Percentiles rank a stretch among this genome's conserved stretches.
phyloP scores from a whole-genome alignment of 306 rosid genomes.

The Prinsepia uniflora region DNA sequence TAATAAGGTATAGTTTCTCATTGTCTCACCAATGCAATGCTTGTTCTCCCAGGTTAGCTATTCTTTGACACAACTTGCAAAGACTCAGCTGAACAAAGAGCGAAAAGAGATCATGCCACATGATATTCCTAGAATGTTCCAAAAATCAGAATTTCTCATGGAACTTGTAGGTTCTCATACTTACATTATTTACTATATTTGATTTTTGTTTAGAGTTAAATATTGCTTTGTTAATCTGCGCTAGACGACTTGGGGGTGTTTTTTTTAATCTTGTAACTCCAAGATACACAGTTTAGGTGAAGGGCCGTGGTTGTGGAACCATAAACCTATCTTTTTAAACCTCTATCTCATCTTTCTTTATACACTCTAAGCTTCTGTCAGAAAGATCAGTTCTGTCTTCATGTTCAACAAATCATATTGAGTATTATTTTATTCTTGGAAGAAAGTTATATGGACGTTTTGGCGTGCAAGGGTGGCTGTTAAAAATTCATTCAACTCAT shows the following conservation, averaged over 20 bases:
- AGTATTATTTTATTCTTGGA: background rate
- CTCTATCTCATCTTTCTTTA: background rate
- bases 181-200: conserved; percentile 12
- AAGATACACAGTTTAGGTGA: background rate
- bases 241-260: background rate
- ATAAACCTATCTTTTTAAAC: background rate
- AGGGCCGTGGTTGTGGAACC: background rate
- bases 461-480: background rate
- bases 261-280: background rate
- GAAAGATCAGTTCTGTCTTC: background rate
- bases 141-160: conserved; percentile 63
- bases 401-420: background rate
- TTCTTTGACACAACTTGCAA: conserved; percentile 79
- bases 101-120: conserved; percentile 86
- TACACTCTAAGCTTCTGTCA: background rate
- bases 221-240: background rate
- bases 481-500: background rate
- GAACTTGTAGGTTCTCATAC: conserved; percentile 61
- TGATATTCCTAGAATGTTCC: conserved; percentile 72
- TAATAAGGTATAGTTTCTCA: conserved; percentile 14
- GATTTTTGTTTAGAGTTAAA: background rate
- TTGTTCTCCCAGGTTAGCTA: conserved; percentile 78
- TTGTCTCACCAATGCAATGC: conserved; percentile 20
- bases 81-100: conserved; percentile 79
- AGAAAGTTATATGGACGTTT: conserved; percentile 1